Base-by-base conservation (phyloP, 164 flowering plant species). In the Santalum album region DNA sequence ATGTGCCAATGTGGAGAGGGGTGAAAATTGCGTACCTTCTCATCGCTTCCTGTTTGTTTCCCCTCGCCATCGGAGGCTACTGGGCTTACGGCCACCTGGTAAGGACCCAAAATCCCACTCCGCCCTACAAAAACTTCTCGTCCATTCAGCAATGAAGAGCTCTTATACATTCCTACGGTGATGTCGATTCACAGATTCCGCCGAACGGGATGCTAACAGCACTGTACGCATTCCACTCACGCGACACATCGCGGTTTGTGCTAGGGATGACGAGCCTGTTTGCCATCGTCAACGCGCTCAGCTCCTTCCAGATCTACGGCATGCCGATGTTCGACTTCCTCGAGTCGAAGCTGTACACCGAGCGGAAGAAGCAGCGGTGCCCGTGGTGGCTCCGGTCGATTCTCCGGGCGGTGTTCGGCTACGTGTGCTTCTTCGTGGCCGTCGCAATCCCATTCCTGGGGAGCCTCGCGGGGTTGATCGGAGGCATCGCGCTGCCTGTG, bases 11-110 rank as follows among this genome's bases (percentile, higher is more conserved):
- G 73, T 61, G 69, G 66, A 64, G 12, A 27, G 69, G 69, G 14
- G 69, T 65, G 29, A 69, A 54, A 23, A 26, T 56, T 1, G 55
- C 73, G 11, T 69, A 65, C 39, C 25, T 48, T 2, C 39, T 69
- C 46, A 51, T 69, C 11, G 66, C 69, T 2, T 0, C 38, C 15
- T 65, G 69, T 53, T 29, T 69, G 16, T 69, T 42, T 42, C 72
- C 72, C 39, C 50, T 69, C 7, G 51, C 72, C 14, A 57, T 64
- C 25, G 73, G 60, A 2, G 73, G 73, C 16, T 69, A 64, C 20
- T 65, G 73, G 69, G 62, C 73, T 21, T 69, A 69, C 22, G 73
- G 73, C 17, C 54, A 53, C 43, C 2, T 24, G 68, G 72, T 64
- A 68, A 63, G 72, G 2, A n/a, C n/a, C n/a, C n/a, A n/a, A n/a